phyloP scores from a whole-genome alignment of 83 land plant genomes.

The Picea mariana region DNA sequence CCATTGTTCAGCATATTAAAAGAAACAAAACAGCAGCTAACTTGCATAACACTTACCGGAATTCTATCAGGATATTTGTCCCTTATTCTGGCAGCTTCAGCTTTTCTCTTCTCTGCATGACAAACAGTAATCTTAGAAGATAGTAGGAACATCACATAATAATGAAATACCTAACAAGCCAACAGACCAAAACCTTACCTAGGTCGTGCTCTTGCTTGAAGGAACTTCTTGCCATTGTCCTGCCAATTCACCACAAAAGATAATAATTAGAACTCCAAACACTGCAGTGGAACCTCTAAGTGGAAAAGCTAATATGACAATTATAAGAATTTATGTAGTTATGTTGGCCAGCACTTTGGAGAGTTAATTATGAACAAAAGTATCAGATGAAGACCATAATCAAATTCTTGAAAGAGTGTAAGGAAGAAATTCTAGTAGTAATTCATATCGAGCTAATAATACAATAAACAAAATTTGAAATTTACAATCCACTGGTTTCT shows the following conservation, averaged over 20 bases:
- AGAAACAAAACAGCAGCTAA: neutral
- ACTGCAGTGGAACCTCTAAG: too few relatives aligned
- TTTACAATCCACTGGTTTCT: conserved; percentile 7
- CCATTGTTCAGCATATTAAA: neutral
- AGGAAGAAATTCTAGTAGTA: neutral
- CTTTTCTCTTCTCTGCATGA: conserved; percentile 43
- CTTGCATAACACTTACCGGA: conserved; percentile 23
- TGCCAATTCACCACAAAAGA: neutral
- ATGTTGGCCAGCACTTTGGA: too few relatives aligned
- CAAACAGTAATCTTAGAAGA: neutral
- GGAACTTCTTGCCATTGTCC: conserved; percentile 38
- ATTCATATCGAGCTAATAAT: neutral
- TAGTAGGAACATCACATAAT: neutral
- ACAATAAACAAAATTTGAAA: neutral
- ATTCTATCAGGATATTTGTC: conserved; percentile 61
- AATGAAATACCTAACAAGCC: neutral
- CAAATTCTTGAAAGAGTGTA: too few relatives aligned
- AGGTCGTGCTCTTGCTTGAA: conserved; percentile 47
- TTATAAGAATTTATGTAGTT: too few relatives aligned
- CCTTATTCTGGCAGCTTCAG: conserved; percentile 51
- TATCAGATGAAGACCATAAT: neutral
- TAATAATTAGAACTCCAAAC: neutral
- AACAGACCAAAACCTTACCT: conserved; percentile 12
- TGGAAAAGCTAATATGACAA: too few relatives aligned
- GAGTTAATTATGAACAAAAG: too few relatives aligned